Evolutionary conservation across 176 grass and related monocot species (phyloP).

Genomic region (Bonia amplexicaulis): DNA sequence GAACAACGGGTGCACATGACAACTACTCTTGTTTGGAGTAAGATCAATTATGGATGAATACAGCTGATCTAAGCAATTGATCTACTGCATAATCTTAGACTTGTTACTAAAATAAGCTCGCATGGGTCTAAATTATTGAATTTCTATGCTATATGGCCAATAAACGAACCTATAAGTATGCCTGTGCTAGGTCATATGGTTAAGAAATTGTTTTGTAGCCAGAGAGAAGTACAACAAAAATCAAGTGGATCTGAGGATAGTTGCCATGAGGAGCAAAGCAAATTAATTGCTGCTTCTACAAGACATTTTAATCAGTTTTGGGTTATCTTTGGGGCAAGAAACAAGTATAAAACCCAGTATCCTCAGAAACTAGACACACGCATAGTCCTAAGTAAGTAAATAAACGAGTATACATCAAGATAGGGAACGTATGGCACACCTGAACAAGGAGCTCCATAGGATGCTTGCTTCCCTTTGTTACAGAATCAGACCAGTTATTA

Average conservation of each 20-base stretch:
- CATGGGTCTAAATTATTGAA: not conserved
- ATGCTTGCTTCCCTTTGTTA: slow-evolving; percentile 35
- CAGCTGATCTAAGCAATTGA: not conserved
- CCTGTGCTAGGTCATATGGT: not conserved
- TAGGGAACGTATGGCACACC: slow-evolving; percentile 24
- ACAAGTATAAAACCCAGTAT: not conserved
- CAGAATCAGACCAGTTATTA: slow-evolving; percentile 37
- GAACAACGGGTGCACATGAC: slow-evolving; percentile 10
- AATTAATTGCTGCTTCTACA: not conserved
- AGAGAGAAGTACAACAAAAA: not conserved
- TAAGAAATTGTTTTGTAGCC: not conserved
- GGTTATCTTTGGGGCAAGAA: not conserved
- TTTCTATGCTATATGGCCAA: not conserved
- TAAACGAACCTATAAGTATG: not conserved
- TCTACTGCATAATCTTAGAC: not conserved
- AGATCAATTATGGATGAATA: slow-evolving; percentile 2
- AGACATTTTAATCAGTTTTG: not conserved
- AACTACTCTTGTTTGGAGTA: not conserved
- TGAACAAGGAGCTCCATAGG: slow-evolving; percentile 70
- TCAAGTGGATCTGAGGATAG: not conserved
- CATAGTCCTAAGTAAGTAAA: not conserved
- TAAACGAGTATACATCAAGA: not conserved
- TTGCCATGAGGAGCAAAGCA: not conserved
- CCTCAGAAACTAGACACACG: not conserved
- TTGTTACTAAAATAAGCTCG: not conserved